Base-by-base conservation (phyloP, 2,329 filamentous ascomycete species). In the Aspergillus ochraceoroseus region DNA sequence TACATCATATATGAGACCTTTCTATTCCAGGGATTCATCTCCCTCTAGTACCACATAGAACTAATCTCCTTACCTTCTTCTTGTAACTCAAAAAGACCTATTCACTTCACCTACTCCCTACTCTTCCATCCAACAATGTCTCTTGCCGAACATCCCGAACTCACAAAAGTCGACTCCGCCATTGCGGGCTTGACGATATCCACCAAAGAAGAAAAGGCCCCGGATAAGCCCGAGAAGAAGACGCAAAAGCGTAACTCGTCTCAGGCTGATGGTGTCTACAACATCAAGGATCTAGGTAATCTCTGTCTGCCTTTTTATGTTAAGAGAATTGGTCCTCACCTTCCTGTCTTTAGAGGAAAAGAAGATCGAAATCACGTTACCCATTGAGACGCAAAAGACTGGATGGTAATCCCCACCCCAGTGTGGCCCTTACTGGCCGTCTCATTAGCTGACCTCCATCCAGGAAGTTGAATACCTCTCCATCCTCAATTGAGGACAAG, bases 381-480 rank as follows among this genome's bases (percentile, higher is more conserved):
- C 61, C 18, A 63, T 63, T 20, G 61, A 63, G 37, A 62, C 61
- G 30, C 60, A 63, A 45, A 62, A 57, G 41, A 62, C 56, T 6
- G 61, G 60, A 35, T 62, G 60, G 61, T 62, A 49, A 41, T 54
- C 33, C 36, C 18, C 20, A 9, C 20, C 20, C 33, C 23, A 28
- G n/a, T 14, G 1, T 14, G 25, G 26, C 28, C 14, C 27, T 13
- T 33, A 9, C n/a, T 35, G 9, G 15, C 32, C 15, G 8, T 4
- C 44, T 11, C 12, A 20, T 9, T 22, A 18, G 23, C 31, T 44
- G 25, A 47, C 37, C 37, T 17, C 25, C 18, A 8, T 20, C 19
- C 44, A 95, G 89, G 90, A 95, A 92, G 72, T 83, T 96, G 64
- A 96, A 96, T 77, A 85, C 82, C 39, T 90, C 88, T 23, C 77